Evolutionary conservation across 1,284 basidiomycete genomes (phyloP).

Genomic region (Veloboletus limbatus): DNA sequence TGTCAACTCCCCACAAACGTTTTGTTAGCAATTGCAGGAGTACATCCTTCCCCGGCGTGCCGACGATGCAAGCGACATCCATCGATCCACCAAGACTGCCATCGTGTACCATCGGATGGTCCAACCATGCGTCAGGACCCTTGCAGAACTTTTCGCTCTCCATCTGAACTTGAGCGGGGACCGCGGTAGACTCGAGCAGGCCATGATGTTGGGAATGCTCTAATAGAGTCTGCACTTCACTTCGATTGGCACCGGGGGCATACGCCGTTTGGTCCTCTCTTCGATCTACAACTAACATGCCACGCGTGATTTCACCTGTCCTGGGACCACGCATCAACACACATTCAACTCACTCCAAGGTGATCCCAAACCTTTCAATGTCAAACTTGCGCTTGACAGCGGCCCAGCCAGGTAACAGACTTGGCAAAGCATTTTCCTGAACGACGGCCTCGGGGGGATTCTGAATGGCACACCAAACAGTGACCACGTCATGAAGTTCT

Average conservation of each 20-base stretch:
- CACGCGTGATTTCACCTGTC: slow-evolving; percentile 57
- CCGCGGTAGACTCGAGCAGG: slow-evolving; percentile 45
- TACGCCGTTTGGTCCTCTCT: slow-evolving; percentile 59
- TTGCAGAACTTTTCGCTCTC: slow-evolving; percentile 33
- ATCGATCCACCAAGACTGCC: slow-evolving; percentile 21
- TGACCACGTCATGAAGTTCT: slow-evolving; percentile 82
- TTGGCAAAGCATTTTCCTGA: slow-evolving; percentile 22
- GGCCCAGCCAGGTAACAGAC: slow-evolving; percentile 50
- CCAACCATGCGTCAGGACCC: slow-evolving; percentile 25
- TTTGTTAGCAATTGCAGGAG: slow-evolving; percentile 48
- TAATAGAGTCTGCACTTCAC: slow-evolving; percentile 54
- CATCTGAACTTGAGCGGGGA: slow-evolving; percentile 53
- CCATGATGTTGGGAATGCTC: slow-evolving; percentile 40
- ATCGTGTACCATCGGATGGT: slow-evolving; percentile 16
- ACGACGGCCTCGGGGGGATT: slow-evolving; percentile 50
- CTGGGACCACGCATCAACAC: slow-evolving; percentile 26
- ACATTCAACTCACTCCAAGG: background rate
- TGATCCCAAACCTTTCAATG: slow-evolving; percentile 58
- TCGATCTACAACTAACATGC: slow-evolving; percentile 74
- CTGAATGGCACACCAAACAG: slow-evolving; percentile 76
- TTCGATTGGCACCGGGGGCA: slow-evolving; percentile 59
- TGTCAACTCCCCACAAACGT: slow-evolving; percentile 53
- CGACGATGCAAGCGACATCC: slow-evolving; percentile 52
- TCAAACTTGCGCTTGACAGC: slow-evolving; percentile 55
- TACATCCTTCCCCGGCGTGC: slow-evolving; percentile 54